A percentile compares a stretch with the other conserved stretches of the same genome.
Evolutionary conservation across 2,329 filamentous ascomycete genomes (phyloP).

Genomic region (Leptographium radiaticola): DNA sequence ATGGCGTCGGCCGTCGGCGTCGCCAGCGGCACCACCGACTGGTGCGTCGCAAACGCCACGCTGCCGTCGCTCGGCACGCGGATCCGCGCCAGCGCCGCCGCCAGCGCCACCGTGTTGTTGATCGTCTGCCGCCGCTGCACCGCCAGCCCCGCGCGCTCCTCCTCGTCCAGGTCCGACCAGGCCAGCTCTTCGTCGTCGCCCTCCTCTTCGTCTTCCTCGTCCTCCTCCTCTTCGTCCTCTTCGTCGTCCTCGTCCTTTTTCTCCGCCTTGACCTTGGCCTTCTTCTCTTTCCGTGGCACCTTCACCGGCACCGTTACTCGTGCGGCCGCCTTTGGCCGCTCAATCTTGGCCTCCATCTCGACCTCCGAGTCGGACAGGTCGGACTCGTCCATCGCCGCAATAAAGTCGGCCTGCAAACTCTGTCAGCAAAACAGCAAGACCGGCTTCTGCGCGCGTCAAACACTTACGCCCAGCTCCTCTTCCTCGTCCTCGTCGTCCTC

Average conservation of each 20-base stretch:
- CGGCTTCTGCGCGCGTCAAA: not conserved
- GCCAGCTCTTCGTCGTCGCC: constrained; percentile 70
- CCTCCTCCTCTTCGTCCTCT: constrained; percentile 17
- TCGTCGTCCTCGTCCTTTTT: constrained; percentile 47
- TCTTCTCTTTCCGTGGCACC: constrained; percentile 12
- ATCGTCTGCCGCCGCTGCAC: constrained; percentile 90
- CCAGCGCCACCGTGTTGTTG: constrained; percentile 87
- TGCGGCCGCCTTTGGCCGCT: constrained; percentile 24
- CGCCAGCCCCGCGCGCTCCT: constrained; percentile 71
- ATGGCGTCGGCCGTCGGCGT: constrained; percentile 56
- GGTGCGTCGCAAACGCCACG: constrained; percentile 69
- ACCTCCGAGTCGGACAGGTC: constrained; percentile 57
- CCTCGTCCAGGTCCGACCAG: constrained; percentile 64
- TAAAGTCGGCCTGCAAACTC: constrained; percentile 29
- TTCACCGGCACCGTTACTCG: not conserved
- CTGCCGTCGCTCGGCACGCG: constrained; percentile 45
- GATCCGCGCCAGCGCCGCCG: constrained; percentile 68
- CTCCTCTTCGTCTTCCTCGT: constrained; percentile 33
- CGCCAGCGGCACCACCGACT: constrained; percentile 52
- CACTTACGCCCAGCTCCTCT: constrained; percentile 13
- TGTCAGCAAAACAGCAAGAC: not conserved
- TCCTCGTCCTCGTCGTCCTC: constrained; percentile 18
- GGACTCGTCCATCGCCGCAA: constrained; percentile 46
- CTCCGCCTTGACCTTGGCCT: constrained; percentile 14
- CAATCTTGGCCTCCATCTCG: constrained; percentile 62